Conservation (phyloP, 352 stramenopile species). For the Globisporangium ultimum region DNA sequence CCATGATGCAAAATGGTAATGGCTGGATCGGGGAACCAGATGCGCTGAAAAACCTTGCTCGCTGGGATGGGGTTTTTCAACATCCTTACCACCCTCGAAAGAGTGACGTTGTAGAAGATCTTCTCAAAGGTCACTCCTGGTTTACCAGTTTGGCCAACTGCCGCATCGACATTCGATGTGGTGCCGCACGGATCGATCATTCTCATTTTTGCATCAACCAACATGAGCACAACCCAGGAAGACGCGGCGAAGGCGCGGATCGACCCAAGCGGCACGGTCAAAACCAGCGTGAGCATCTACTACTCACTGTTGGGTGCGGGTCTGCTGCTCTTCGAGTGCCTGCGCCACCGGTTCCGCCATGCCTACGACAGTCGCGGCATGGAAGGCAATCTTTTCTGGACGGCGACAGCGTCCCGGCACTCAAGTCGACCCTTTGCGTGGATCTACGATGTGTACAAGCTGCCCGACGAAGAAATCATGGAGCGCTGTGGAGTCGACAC, state of each 20-base stretch:
- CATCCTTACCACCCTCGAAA: background rate
- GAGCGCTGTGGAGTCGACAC: constrained; percentile 74
- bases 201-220: background rate
- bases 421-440: constrained; percentile 38
- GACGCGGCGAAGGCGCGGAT: constrained; percentile 44
- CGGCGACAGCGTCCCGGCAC: constrained; percentile 5
- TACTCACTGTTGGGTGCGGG: constrained; percentile 41
- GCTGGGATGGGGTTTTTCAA: background rate
- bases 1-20: constrained; percentile 26
- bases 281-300: constrained; percentile 69
- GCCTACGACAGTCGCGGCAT: constrained; percentile 51
- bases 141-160: constrained; percentile 2
- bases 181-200: no score
- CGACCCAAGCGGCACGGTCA: constrained; percentile 67
- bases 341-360: constrained; percentile 46
- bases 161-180: background rate
- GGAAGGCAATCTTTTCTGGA: constrained; percentile 29
- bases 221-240: constrained; percentile 41
- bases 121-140: constrained; percentile 1
- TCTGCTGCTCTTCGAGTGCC: constrained; percentile 56
- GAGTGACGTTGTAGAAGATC: background rate
- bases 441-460: constrained; percentile 35
- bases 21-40: no score
- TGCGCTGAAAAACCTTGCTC: no score
- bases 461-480: constrained; percentile 63